phyloP scores from a whole-genome alignment of 352 stramenopile species.

The Phytophthora hibernalis region DNA sequence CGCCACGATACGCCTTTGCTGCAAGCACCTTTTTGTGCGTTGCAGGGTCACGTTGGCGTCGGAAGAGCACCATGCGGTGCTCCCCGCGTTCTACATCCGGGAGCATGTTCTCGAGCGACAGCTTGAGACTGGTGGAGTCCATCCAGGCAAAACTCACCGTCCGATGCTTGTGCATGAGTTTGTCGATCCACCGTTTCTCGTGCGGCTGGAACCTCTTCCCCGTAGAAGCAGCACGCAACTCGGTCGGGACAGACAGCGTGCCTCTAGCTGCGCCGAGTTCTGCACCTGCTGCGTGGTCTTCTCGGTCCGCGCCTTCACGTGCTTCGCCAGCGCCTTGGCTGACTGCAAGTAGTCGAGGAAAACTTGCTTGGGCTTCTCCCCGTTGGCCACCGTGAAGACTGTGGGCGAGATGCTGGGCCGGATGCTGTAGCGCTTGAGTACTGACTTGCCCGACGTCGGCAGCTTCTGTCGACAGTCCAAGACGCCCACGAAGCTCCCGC shows the following conservation, averaged over 20 bases:
- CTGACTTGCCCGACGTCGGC: constrained; percentile 57
- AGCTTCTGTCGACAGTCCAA: constrained; percentile 78
- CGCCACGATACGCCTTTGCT: constrained; percentile 63
- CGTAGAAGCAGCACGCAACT: constrained; percentile 75
- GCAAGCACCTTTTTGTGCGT: constrained; percentile 51
- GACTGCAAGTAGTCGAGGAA: constrained; percentile 74
- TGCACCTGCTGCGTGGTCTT: constrained; percentile 67
- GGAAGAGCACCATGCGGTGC: constrained; percentile 79
- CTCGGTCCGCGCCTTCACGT: constrained; percentile 60
- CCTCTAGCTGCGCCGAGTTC: constrained; percentile 70
- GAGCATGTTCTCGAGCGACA: constrained; percentile 74
- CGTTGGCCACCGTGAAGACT: constrained; percentile 84
- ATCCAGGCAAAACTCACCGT: constrained; percentile 76
- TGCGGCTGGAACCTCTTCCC: constrained; percentile 60
- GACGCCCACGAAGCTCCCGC: constrained; percentile 70
- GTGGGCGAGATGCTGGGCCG: constrained; percentile 67
- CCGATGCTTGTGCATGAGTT: constrained; percentile 63
- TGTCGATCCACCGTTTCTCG: constrained; percentile 79
- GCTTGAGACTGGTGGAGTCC: constrained; percentile 66
- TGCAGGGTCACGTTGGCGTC: constrained; percentile 45
- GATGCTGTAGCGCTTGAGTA: constrained; percentile 70
- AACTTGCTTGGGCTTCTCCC: constrained; percentile 77
- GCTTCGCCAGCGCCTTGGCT: constrained; percentile 63
- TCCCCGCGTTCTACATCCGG: constrained; percentile 47
- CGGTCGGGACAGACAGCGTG: constrained; percentile 67